Conservation (phyloP, 441 rosid genomes). For the Bruguiera hainesii region DNA sequence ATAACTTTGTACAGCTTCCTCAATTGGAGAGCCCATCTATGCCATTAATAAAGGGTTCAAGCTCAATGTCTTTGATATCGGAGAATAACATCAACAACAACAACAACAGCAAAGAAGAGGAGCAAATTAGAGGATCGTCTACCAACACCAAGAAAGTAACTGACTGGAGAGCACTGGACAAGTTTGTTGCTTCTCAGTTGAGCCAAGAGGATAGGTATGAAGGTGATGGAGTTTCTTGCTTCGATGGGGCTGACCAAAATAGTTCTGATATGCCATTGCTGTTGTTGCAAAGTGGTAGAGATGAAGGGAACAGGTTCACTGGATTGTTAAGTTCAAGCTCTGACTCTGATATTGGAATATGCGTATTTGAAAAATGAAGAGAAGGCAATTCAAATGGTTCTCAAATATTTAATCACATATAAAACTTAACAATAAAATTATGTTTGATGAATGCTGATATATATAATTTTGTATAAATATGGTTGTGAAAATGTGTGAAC, state of each 20-base stretch:
- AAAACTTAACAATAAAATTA: conserved; percentile 9
- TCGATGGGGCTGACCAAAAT: conserved; percentile 21
- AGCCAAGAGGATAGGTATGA: conserved; percentile 59
- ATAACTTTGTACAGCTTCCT: conserved; percentile 56
- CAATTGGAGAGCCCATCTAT: conserved; percentile 73
- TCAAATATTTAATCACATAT: background rate
- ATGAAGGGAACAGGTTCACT: conserved; percentile 47
- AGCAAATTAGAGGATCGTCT: conserved; percentile 14
- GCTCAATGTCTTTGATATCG: conserved; percentile 33
- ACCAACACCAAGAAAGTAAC: conserved; percentile 42
- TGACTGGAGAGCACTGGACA: conserved; percentile 91
- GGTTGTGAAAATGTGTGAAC: conserved; percentile 30
- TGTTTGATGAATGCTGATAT: conserved; percentile 24
- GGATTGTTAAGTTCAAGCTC: conserved; percentile 48
- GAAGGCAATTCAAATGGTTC: conserved; percentile 11
- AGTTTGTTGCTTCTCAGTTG: conserved; percentile 89
- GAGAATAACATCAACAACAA: conserved; percentile 21
- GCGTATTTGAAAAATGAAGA: conserved; percentile 58
- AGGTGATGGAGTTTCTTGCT: conserved; percentile 25
- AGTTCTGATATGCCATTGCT: conserved; percentile 40
- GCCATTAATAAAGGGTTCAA: conserved; percentile 47
- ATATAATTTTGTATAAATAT: conserved; percentile 27
- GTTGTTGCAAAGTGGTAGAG: conserved; percentile 48
- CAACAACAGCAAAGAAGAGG: conserved; percentile 27
- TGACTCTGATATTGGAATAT: conserved; percentile 59